phyloP scores from a whole-genome alignment of 139 green algal species.

The Picochlorum sp. region DNA sequence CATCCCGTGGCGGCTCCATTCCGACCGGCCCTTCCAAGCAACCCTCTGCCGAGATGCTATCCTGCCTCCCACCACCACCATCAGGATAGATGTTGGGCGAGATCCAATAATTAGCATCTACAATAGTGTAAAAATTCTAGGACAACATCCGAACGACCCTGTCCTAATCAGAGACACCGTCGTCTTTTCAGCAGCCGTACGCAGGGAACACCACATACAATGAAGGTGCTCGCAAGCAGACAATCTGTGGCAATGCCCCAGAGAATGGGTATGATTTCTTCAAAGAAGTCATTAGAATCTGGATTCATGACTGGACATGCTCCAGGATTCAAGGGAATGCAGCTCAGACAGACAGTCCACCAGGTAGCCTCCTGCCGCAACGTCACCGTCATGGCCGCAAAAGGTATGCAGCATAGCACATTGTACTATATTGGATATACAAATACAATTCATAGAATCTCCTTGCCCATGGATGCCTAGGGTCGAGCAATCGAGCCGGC shows the following conservation, averaged over 20 bases:
- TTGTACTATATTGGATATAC: background rate
- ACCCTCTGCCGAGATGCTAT: too few relatives aligned
- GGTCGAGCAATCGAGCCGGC: background rate
- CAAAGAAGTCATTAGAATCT: conserved; percentile 3
- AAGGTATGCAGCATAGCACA: conserved; percentile 41
- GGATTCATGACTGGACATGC: conserved; percentile 4
- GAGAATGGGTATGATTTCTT: background rate
- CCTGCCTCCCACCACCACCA: too few relatives aligned
- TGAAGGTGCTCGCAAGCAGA: background rate
- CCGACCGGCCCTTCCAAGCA: too few relatives aligned
- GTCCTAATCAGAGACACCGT: background rate
- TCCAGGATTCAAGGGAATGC: background rate
- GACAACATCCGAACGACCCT: too few relatives aligned
- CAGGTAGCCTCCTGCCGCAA: conserved; percentile 5
- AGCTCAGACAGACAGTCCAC: background rate
- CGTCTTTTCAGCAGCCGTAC: conserved; percentile 2
- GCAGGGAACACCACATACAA: conserved; percentile 1
- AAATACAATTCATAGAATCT: background rate
- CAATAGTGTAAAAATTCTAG: too few relatives aligned
- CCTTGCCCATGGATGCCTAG: background rate
- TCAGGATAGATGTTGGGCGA: too few relatives aligned
- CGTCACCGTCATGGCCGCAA: conserved; percentile 48
- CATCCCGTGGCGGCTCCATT: too few relatives aligned
- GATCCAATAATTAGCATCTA: too few relatives aligned
- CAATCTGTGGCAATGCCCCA: background rate